Conservation (phyloP, 192 early-diverging fungal genomes). For the Cetraspora pellucida region DNA sequence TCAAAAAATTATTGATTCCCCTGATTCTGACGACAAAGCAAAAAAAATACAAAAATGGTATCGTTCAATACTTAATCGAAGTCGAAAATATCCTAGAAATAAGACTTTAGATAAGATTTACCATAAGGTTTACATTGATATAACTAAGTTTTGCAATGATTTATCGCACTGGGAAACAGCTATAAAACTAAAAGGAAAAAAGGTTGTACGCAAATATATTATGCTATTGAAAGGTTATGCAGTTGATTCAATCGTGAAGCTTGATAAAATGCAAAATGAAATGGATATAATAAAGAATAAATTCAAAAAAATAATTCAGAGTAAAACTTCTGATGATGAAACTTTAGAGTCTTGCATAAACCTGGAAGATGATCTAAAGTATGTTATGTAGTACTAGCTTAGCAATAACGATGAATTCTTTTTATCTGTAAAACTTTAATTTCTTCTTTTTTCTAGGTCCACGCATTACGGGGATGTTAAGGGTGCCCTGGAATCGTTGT, state of each 20-base stretch:
- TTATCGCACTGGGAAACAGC: neutral
- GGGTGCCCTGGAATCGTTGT: neutral
- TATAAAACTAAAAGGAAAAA: neutral
- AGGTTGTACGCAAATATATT: neutral
- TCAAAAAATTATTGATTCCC: neutral
- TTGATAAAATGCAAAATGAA: slow-evolving; percentile 6
- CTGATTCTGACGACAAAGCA: neutral
- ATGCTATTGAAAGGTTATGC: slow-evolving; percentile 26
- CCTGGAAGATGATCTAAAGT: slow-evolving; percentile 6
- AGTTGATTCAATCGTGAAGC: slow-evolving; percentile 5
- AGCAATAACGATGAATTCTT: neutral
- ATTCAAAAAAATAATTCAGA: slow-evolving; percentile 21
- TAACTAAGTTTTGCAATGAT: neutral
- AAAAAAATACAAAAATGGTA: slow-evolving; percentile 22
- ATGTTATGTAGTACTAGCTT: neutral
- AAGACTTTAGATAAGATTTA: neutral
- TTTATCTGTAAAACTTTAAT: neutral
- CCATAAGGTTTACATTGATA: slow-evolving; percentile 7
- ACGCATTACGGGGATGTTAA: neutral
- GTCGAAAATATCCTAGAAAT: neutral
- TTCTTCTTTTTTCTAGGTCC: neutral
- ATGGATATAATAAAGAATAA: neutral
- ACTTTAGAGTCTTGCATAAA: neutral
- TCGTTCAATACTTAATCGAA: neutral
- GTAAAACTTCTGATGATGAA: neutral